Conservation (phyloP, 257 asterid species). For the Galeopsis tetrahit region DNA sequence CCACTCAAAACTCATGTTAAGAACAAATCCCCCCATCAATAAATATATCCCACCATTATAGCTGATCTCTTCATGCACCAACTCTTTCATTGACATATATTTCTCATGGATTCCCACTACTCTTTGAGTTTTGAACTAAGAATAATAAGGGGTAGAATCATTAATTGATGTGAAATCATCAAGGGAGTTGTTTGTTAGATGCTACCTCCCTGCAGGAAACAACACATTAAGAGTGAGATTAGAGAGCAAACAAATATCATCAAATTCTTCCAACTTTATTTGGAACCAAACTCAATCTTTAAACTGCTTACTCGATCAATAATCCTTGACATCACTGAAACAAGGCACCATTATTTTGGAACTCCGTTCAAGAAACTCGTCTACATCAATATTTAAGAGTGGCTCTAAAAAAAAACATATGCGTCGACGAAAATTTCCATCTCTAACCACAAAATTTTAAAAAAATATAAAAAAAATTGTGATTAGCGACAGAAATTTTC, state of each 20-base stretch:
- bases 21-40: too few relatives aligned
- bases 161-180: constrained; percentile 35
- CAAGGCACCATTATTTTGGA: constrained; percentile 39
- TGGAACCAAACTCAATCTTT: constrained; percentile 63
- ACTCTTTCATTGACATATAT: too few relatives aligned
- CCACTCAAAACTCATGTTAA: too few relatives aligned
- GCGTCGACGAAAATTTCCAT: too few relatives aligned
- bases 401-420: too few relatives aligned
- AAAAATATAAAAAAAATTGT: too few relatives aligned
- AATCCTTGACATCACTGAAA: background rate
- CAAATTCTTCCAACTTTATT: constrained; percentile 35
- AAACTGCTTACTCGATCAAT: constrained; percentile 46
- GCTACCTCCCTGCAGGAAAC: constrained; percentile 56
- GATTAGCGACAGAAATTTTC: too few relatives aligned
- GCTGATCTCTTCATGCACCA: constrained; percentile 36
- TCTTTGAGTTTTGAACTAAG: constrained; percentile 46
- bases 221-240: constrained; percentile 44
- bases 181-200: constrained; percentile 58
- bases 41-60: too few relatives aligned
- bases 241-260: constrained; percentile 52
- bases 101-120: constrained; percentile 43
- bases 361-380: constrained; percentile 50
- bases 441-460: too few relatives aligned
- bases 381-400: constrained; percentile 28
- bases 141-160: constrained; percentile 55